phyloP scores from a whole-genome alignment of 1,284 basidiomycete genomes.

The Trichosporon faecale region DNA sequence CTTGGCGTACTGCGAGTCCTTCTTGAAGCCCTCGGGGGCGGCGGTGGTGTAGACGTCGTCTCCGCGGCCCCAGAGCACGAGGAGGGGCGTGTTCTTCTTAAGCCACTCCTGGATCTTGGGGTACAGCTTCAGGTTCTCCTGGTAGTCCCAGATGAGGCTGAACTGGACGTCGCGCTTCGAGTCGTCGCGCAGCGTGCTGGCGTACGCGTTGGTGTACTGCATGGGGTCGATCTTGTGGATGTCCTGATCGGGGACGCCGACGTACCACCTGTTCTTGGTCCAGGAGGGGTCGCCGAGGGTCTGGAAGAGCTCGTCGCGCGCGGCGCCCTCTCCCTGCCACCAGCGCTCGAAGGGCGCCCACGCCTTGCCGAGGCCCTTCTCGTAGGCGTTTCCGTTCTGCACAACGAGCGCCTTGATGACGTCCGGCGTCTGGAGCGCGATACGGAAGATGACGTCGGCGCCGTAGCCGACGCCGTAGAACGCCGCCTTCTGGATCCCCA shows the following conservation, averaged over 20 bases:
- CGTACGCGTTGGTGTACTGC: slow-evolving; percentile 45
- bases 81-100: slow-evolving; percentile 52
- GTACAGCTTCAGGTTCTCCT: slow-evolving; percentile 55
- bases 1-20: slow-evolving; percentile 51
- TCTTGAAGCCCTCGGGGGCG: slow-evolving; percentile 56
- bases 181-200: slow-evolving; percentile 51
- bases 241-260: slow-evolving; percentile 21
- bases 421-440: slow-evolving; percentile 54
- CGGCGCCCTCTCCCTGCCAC: slow-evolving; percentile 43
- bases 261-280: slow-evolving; percentile 25
- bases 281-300: slow-evolving; percentile 11
- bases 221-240: slow-evolving; percentile 24
- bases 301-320: slow-evolving; percentile 3
- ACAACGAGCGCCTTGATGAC: slow-evolving; percentile 55
- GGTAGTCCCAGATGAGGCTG: slow-evolving; percentile 55
- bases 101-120: slow-evolving; percentile 57
- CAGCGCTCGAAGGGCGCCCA: slow-evolving; percentile 49
- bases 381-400: slow-evolving; percentile 58
- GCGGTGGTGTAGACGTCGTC: slow-evolving; percentile 55
- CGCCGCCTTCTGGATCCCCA: slow-evolving; percentile 52
- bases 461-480: slow-evolving; percentile 59
- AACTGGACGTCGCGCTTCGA: slow-evolving; percentile 55
- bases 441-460: slow-evolving; percentile 51
- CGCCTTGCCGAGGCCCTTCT: slow-evolving; percentile 52
- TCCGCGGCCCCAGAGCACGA: slow-evolving; percentile 58